Evolutionary conservation across 2,329 filamentous ascomycete genomes (phyloP), one percentile per base, ranked within the genome.

Genomic region (Thielaviopsis musarum): DNA sequence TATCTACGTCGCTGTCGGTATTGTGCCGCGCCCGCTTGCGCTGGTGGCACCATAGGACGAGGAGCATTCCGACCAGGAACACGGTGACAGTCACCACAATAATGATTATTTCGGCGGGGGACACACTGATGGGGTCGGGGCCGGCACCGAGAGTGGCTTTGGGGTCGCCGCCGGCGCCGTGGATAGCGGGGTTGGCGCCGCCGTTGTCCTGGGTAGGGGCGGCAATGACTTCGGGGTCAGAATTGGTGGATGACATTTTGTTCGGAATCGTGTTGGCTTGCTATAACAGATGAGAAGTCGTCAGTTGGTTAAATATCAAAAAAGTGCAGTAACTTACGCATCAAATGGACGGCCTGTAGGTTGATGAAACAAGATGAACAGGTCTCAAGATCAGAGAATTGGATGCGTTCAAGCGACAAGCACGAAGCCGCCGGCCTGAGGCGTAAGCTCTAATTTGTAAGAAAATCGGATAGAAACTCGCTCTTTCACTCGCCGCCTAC

Each of bases 11-110:
- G 24, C 24, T 19, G 19, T 45, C 12, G n/a, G 38, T n/a, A 3
- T 49, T 30, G 9, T 30, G 28, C 28, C 54, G 26, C 1, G 52
- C 53, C 59, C 61, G 59, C 24, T 58, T 59, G 52, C 61, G 56
- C 34, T 59, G 57, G 34, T 60, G 56, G 57, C 54, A 61, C 57
- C 56, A 63, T 12, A 64, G 59, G n/a, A 64, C 53, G 17, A 58
- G 45, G 21, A 56, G 52, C 57, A 62, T 57, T 13, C 54, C 53
- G 30, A 57, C 9, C 22, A 59, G 6, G 38, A 64, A 61, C n/a
- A 58, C 48, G 7, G 61, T 41, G 17, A 62, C 45, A 17, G 59
- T 59, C 21, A 53, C 57, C 6, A 64, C 56, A 19, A 64, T 63
- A 4, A 63, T 38, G 22, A 22, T 22, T 30, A 62, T 59, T 56